phyloP scores from a whole-genome alignment of 257 asterid species.

The Solanum chiquidenum region DNA sequence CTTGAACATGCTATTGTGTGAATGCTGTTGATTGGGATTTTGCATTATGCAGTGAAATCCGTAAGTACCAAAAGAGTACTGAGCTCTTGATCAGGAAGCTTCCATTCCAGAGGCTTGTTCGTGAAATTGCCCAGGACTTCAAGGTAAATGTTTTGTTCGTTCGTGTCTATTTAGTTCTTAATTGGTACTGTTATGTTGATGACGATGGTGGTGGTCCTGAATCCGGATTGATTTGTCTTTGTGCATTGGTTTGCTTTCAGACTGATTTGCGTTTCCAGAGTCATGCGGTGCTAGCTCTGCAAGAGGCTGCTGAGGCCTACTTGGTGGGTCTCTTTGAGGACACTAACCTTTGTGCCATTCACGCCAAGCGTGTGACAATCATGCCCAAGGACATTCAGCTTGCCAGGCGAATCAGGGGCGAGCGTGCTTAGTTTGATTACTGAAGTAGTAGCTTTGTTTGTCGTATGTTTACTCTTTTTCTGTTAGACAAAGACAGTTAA shows the following conservation, averaged over 20 bases:
- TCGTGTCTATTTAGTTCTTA: not conserved
- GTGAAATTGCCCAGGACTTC: slow-evolving; percentile 67
- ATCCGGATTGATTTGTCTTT: not conserved
- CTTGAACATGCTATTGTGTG: not conserved
- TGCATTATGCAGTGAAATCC: slow-evolving; percentile 34
- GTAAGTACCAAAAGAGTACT: slow-evolving; percentile 66
- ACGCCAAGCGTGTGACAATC: slow-evolving; percentile 61
- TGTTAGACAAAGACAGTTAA: slow-evolving; percentile 12
- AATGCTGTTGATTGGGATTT: not conserved
- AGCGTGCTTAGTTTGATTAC: slow-evolving; percentile 39
- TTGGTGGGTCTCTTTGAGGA: slow-evolving; percentile 66
- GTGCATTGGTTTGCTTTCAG: slow-evolving; percentile 14
- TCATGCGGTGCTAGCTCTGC: slow-evolving; percentile 63
- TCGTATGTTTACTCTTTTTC: not conserved
- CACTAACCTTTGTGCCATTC: slow-evolving; percentile 60
- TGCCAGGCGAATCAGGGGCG: slow-evolving; percentile 64
- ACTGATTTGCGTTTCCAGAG: slow-evolving; percentile 71
- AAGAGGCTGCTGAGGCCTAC: slow-evolving; percentile 72
- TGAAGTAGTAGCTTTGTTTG: slow-evolving; percentile 5
- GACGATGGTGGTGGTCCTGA: not conserved
- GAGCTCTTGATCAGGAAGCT: slow-evolving; percentile 66
- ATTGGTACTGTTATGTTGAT: not conserved
- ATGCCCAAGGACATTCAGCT: slow-evolving; percentile 64
- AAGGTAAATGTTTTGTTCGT: slow-evolving; percentile 17
- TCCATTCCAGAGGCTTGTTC: slow-evolving; percentile 70